Evolutionary conservation across 148 eudicot genomes (phyloP), one percentile per base, ranked within the genome.

Genomic region (Amaranthus hypochondriacus): DNA sequence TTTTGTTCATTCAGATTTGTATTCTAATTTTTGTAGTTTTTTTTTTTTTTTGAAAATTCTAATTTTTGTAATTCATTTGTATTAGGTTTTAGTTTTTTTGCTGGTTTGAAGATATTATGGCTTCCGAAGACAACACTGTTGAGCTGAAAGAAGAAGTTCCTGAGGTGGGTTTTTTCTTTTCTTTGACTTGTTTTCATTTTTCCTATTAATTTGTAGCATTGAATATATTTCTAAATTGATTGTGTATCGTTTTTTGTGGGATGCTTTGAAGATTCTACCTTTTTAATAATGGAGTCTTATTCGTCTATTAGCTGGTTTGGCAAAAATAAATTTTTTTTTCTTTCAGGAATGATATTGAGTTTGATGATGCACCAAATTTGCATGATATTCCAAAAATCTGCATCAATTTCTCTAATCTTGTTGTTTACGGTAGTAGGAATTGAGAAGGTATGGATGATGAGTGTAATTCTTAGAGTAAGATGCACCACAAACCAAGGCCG

Each of bases 101-200:
- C 51, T 67, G 44, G 9, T 50, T 10, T 7, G 13, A 50, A 67
- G 70, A 50, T 49, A 67, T 67, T 56, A 67, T 67, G 70, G 70
- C 70, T 49, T 66, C 70, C 3, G 70, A 67, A 4, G 70, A 67
- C 7, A 67, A 21, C 56, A 4, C 52, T 9, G 8, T 5, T 51
- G 70, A 67, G 9, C n/a, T 66, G 13, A 66, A 66, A 49, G 69
- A 66, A 66, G 69, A 66, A 10, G 7, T 67, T 67, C 70, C 70
- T 18, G 70, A 67, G 9, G 70, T 67, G 56, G 14, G 70, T 67
- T 15, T n/a, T 49, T 47, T 13, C 4, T 44, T 12, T 64, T 60
- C 8, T 9, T 47, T 46, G 5, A 44, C 14, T 46, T 13, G 15
- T 12, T 64, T 64, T 6, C 13, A 7, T 14, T 46, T 64, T 64